A percentile compares a stretch with the other conserved stretches of the same genome.
Evolutionary conservation across 129 eudicot genomes (phyloP).

Genomic region (Flaveria linearis): DNA sequence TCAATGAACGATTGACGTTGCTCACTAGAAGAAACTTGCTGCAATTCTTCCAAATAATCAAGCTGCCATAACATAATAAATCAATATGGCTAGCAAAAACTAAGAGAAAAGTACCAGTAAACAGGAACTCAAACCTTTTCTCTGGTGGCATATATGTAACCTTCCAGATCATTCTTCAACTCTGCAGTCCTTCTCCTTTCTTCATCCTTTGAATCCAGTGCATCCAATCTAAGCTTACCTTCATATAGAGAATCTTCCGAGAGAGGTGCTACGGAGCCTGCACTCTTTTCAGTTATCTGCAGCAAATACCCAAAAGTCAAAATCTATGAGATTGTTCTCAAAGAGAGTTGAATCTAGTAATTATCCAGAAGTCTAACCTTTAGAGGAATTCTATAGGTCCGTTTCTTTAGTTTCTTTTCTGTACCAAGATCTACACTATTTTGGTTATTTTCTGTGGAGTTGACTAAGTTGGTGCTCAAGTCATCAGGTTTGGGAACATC

Average conservation of each 20-base stretch:
- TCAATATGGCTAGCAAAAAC: conserved; percentile 21
- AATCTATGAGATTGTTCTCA: conserved; percentile 11
- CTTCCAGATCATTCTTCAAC: conserved; percentile 87
- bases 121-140: conserved; percentile 61
- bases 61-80: conserved; percentile 52
- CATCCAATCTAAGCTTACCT: conserved; percentile 63
- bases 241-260: conserved; percentile 71
- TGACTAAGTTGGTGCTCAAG: conserved; percentile 37
- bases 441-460: conserved; percentile 50
- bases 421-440: conserved; percentile 55
- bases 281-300: conserved; percentile 76
- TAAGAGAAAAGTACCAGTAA: background rate
- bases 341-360: background rate
- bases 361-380: conserved; percentile 46
- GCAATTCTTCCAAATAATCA: conserved; percentile 70
- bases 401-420: conserved; percentile 93
- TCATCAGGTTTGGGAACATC: conserved; percentile 46
- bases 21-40: conserved; percentile 63
- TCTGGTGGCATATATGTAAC: conserved; percentile 83
- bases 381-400: conserved; percentile 80
- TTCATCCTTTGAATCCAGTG: conserved; percentile 81
- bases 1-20: conserved; percentile 74
- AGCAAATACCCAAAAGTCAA: conserved; percentile 11
- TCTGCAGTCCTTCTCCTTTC: conserved; percentile 95
- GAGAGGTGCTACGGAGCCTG: conserved; percentile 67